Evolutionary conservation across 257 asterid species (phyloP).

Genomic region (Henckelia pumila): DNA sequence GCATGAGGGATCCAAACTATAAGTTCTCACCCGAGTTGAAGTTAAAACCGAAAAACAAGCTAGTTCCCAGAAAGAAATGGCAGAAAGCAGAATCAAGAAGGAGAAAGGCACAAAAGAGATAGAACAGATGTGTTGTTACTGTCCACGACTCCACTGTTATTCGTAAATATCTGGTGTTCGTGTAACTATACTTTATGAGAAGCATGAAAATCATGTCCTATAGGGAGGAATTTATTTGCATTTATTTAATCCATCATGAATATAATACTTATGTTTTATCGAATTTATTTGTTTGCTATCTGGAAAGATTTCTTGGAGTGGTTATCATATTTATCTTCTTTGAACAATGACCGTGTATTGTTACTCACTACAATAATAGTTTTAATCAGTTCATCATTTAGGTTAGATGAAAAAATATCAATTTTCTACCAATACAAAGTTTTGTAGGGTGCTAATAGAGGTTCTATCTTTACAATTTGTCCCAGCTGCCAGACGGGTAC

Average conservation of each 20-base stretch:
- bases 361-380: neutral
- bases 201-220: slow-evolving; percentile 3
- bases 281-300: neutral
- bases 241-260: neutral
- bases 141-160: neutral
- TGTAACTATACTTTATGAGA: neutral
- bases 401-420: no score
- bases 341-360: neutral
- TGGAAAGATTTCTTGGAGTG: neutral
- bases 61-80: slow-evolving; percentile 74
- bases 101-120: slow-evolving; percentile 79
- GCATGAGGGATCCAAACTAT: slow-evolving; percentile 90
- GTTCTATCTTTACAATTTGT: neutral
- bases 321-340: neutral
- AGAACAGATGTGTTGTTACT: slow-evolving; percentile 17
- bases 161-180: slow-evolving; percentile 16
- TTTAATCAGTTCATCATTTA: neutral
- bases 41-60: slow-evolving; percentile 80
- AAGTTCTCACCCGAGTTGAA: slow-evolving; percentile 81
- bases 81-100: slow-evolving; percentile 82
- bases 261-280: neutral
- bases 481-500: neutral
- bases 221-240: neutral
- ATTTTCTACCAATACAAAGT: neutral
- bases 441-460: neutral